Evolutionary conservation across 1,284 basidiomycete genomes (phyloP), one percentile per base, ranked within the genome.

Genomic region (Heterobasidion parviporum): DNA sequence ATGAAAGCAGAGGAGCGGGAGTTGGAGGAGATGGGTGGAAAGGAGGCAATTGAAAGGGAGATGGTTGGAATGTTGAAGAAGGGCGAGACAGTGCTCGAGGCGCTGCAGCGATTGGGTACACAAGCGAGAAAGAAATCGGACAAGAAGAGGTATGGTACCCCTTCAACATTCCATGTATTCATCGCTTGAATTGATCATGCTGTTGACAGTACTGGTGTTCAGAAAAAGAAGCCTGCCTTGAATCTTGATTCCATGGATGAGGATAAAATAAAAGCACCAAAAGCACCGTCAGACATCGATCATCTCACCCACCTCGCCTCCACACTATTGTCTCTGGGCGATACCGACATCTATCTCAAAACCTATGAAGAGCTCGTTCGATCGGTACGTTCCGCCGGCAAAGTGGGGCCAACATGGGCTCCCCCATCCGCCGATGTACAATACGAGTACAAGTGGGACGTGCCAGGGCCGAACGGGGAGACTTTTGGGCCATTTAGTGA

Each of bases 51-150:
- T 61, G 82, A 94, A 70, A 74, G 78, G 62, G 77, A 87, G 57
- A 75, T 94, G 3, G 74, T 94, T 2, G 74, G 75, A 9, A 74
- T 87, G 68, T 79, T 98, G 68, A 87, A 89, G 71, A 88, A 89
- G 59, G 92, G 92, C 3, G 96, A 99, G 72, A 90, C 90, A 0
- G 90, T 98, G 1, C 74, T 98, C 26, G 90, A 93, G 67, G 91
- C 94, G 4, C 70, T 99, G 55, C 92, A 94, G 61, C 81, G 96
- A 18, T 72, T 98, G 1, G 96, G 96, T 9, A 75, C 74, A 3
- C 79, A 79, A 60, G 78, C 82, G 26, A 86, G 82, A 70, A 73
- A 69, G 49, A 70, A 74, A 38, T 67, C 64, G 26, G 72, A 72
- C 54, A 75, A 72, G 64, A 70, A 68, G 52, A 54, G 54, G 80